Evolutionary conservation across 2,329 filamentous ascomycete genomes (phyloP).

Genomic region (Phyllosticta citribraziliensis): DNA sequence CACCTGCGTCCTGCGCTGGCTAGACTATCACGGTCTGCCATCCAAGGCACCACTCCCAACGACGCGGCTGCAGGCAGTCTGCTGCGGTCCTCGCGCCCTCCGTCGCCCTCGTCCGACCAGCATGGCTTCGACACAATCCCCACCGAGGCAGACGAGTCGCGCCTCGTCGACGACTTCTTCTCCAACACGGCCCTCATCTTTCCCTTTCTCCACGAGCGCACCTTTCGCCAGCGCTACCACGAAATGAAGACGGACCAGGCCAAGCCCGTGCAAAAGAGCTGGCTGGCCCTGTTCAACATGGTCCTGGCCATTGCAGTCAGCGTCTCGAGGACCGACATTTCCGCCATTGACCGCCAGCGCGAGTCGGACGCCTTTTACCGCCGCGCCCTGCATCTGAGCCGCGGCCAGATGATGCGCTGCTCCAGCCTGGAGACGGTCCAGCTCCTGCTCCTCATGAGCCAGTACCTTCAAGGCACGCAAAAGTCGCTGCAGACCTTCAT

Average conservation of each 20-base stretch:
- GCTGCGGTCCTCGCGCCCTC: constrained; percentile 15
- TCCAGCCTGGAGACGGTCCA: constrained; percentile 43
- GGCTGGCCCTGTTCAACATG: constrained; percentile 43
- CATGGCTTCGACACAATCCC: constrained; percentile 21
- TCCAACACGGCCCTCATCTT: constrained; percentile 28
- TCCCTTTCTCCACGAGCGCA: constrained; percentile 30
- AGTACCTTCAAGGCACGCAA: constrained; percentile 46
- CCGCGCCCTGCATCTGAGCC: constrained; percentile 35
- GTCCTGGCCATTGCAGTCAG: constrained; percentile 40
- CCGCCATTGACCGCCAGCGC: constrained; percentile 22
- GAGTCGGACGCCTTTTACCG: constrained; percentile 38
- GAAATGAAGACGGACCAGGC: constrained; percentile 23
- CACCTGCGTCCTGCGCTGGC: constrained; percentile 22
- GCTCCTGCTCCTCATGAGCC: constrained; percentile 39
- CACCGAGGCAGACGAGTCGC: constrained; percentile 18
- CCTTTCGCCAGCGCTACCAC: constrained; percentile 27
- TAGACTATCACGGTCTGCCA: constrained; percentile 15
- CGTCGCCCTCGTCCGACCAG: constrained; percentile 13
- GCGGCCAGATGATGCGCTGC: constrained; percentile 31
- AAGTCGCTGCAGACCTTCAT: constrained; percentile 46
- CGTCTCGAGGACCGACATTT: constrained; percentile 20
- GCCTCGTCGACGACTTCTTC: constrained; percentile 29
- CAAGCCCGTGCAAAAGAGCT: constrained; percentile 34
- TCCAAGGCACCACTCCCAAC: constrained; percentile 6
- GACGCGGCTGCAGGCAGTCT: constrained; percentile 11